phyloP scores from a whole-genome alignment of 2,329 filamentous ascomycete species.

The Talaromyces sp. region DNA sequence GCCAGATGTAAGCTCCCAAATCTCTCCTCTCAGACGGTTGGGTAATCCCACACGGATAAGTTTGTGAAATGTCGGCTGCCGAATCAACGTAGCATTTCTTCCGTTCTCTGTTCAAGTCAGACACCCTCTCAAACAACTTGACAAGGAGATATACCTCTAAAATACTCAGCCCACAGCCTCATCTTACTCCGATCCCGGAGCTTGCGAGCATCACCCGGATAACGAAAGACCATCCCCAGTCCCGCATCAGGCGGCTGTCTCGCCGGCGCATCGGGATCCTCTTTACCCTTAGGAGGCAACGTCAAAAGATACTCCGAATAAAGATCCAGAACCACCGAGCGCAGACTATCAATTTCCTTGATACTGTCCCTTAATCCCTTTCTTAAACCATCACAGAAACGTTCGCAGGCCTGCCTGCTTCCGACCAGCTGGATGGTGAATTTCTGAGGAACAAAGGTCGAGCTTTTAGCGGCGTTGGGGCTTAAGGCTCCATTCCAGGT shows the following conservation, averaged over 20 bases:
- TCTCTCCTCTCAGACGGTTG: constrained; percentile 86
- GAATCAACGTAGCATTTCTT: constrained; percentile 83
- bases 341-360: constrained; percentile 80
- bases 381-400: constrained; percentile 95
- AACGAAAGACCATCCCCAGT: constrained; percentile 85
- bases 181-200: constrained; percentile 94
- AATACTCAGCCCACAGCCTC: constrained; percentile 93
- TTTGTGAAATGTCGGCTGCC: constrained; percentile 96
- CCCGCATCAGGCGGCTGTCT: constrained; percentile 79
- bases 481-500: constrained; percentile 76
- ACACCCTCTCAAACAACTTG: background rate
- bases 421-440: constrained; percentile 90
- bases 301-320: constrained; percentile 81
- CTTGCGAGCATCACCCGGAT: constrained; percentile 92
- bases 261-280: constrained; percentile 45
- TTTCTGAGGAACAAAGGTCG: constrained; percentile 68
- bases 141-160: constrained; percentile 52
- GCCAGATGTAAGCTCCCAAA: constrained; percentile 93
- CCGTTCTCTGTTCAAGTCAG: constrained; percentile 65
- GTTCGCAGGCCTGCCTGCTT: constrained; percentile 81
- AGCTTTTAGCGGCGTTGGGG: constrained; percentile 51
- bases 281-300: constrained; percentile 47
- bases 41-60: constrained; percentile 92
- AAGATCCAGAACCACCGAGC: constrained; percentile 74
- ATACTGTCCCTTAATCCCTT: constrained; percentile 82